A percentile compares a stretch with the other conserved stretches of the same genome.
phyloP scores from a whole-genome alignment of 495 filamentous ascomycete species.

The Glarea lozoyensis region DNA sequence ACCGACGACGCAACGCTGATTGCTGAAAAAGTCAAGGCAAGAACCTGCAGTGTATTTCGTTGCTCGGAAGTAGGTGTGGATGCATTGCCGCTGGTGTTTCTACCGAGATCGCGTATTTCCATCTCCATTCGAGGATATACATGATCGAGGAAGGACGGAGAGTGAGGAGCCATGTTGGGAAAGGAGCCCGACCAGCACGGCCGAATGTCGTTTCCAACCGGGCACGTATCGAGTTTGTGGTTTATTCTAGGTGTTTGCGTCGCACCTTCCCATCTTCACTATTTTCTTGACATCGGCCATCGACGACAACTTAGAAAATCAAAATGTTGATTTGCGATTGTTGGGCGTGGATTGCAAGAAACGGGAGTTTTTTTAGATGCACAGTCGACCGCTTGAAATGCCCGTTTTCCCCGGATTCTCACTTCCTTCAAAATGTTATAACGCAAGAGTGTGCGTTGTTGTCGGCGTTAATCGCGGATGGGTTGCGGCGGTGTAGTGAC shows the following conservation, averaged over 20 bases:
- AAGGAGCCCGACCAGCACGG: not conserved
- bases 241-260: not conserved
- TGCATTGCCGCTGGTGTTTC: not conserved
- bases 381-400: not conserved
- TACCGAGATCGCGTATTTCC: not conserved
- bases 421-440: too few species aligned
- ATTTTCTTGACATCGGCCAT: not conserved
- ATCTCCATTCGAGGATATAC: not conserved
- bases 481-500: too few species aligned
- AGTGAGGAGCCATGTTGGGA: not conserved
- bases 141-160: not conserved
- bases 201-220: not conserved
- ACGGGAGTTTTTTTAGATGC: not conserved
- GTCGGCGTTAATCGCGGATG: too few species aligned
- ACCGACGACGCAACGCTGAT: conserved; percentile 44
- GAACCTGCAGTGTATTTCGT: conserved; percentile 11
- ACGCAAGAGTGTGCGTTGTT: too few species aligned
- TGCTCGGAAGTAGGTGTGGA: conserved; percentile 2
- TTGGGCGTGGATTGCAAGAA: not conserved
- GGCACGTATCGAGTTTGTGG: not conserved
- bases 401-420: not conserved
- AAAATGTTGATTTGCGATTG: not conserved
- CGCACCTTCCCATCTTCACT: not conserved
- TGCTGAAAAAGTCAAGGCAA: conserved; percentile 29
- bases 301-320: not conserved